Percentiles rank a stretch among this genome's conserved stretches.
Conservation (phyloP, 1,284 basidiomycete genomes). For the Ustilago cynodontis region DNA sequence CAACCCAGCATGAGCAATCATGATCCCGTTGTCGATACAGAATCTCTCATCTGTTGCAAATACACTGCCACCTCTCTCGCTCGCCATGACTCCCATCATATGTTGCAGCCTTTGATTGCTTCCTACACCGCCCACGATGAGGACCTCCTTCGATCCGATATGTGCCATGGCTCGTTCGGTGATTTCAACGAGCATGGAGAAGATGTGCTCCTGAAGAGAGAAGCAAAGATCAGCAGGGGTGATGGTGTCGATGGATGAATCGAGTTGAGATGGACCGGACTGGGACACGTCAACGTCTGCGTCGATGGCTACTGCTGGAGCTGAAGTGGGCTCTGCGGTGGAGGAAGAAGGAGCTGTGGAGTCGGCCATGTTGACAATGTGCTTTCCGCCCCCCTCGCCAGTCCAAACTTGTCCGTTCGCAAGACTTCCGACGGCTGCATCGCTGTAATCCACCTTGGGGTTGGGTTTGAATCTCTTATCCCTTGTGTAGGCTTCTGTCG, state of each 20-base stretch:
- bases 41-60: slow-evolving; percentile 98
- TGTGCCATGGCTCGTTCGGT: slow-evolving; percentile 99
- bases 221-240: slow-evolving; percentile 96
- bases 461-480: slow-evolving; percentile 59
- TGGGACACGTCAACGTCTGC: slow-evolving; percentile 43
- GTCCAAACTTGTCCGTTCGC: slow-evolving; percentile 63
- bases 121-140: slow-evolving; percentile 98
- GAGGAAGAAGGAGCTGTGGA: neutral
- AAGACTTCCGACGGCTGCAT: slow-evolving; percentile 53
- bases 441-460: slow-evolving; percentile 6
- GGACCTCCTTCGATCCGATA: slow-evolving; percentile 92
- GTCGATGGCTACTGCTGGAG: slow-evolving; percentile 7
- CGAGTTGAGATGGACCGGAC: slow-evolving; percentile 31
- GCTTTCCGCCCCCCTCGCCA: slow-evolving; percentile 59
- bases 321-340: neutral
- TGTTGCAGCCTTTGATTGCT: slow-evolving; percentile 88
- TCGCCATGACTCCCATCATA: slow-evolving; percentile 99
- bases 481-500: slow-evolving; percentile 83
- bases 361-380: slow-evolving; percentile 48
- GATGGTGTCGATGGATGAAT: slow-evolving; percentile 72
- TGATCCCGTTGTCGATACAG: slow-evolving; percentile 99
- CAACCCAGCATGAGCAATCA: slow-evolving; percentile 98
- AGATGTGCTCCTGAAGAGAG: slow-evolving; percentile 95
- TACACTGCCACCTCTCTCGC: slow-evolving; percentile 86
- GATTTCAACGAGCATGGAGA: slow-evolving; percentile 99